Conservation (phyloP, 495 filamentous ascomycete species). For the Annulohypoxylon stygium region DNA sequence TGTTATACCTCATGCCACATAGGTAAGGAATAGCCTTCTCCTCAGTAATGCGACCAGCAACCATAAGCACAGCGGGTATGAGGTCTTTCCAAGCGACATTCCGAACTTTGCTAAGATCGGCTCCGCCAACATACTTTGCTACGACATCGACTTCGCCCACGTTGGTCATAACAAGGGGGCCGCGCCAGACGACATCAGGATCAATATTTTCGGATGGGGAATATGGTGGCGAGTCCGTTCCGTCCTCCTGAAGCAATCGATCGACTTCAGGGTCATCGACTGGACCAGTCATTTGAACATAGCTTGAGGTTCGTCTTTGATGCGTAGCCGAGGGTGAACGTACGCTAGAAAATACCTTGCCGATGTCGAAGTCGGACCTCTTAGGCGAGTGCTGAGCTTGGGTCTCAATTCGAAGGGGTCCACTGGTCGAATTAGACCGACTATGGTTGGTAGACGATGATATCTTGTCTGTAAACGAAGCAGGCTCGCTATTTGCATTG, state of each 20-base stretch:
- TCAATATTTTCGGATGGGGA: constrained; percentile 78
- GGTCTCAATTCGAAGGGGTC: constrained; percentile 64
- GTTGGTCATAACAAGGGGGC: constrained; percentile 79
- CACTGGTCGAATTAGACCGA: constrained; percentile 47
- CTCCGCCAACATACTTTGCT: constrained; percentile 88
- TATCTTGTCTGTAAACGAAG: constrained; percentile 50
- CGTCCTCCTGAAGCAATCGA: constrained; percentile 84
- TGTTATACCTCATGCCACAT: constrained; percentile 79
- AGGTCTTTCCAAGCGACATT: constrained; percentile 76
- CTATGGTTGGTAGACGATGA: constrained; percentile 38
- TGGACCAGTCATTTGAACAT: constrained; percentile 61
- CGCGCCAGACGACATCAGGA: constrained; percentile 83
- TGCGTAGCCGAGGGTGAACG: constrained; percentile 67
- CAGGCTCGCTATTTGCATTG: constrained; percentile 44
- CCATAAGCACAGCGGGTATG: constrained; percentile 73
- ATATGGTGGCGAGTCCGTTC: constrained; percentile 86
- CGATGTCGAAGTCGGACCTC: constrained; percentile 74
- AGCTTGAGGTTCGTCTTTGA: constrained; percentile 62
- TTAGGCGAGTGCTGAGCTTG: constrained; percentile 60
- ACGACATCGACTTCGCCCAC: constrained; percentile 78
- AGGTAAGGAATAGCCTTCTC: constrained; percentile 89
- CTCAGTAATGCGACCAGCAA: constrained; percentile 87
- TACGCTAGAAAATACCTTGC: constrained; percentile 76
- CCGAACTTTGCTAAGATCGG: constrained; percentile 71
- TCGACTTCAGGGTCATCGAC: constrained; percentile 89